Evolutionary conservation across 1,284 basidiomycete genomes (phyloP).

Genomic region (Malassezia dermatis): DNA sequence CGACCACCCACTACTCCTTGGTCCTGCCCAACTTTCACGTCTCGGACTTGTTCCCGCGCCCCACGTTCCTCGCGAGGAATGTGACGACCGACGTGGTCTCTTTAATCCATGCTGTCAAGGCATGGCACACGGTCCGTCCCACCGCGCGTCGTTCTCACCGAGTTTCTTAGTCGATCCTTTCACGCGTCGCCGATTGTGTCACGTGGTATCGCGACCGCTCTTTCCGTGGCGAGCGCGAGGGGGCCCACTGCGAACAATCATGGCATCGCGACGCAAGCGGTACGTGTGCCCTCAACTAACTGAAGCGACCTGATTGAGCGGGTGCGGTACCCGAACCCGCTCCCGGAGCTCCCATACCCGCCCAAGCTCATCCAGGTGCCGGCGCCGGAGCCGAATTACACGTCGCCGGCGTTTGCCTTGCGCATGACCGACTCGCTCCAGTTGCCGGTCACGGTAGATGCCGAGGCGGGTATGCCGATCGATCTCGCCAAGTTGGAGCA

Average conservation of each 20-base stretch:
- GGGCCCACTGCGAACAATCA: slow-evolving; percentile 1
- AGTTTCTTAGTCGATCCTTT: not conserved
- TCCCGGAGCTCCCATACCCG: slow-evolving; percentile 45
- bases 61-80: not conserved
- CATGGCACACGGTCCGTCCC: not conserved
- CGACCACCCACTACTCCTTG: not conserved
- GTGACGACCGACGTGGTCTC: not conserved
- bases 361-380: slow-evolving; percentile 39
- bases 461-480: slow-evolving; percentile 44
- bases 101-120: not conserved
- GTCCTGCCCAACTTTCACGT: not conserved
- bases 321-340: slow-evolving; percentile 44
- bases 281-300: not conserved
- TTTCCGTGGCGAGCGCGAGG: not conserved
- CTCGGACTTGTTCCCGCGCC: not conserved
- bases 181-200: not conserved
- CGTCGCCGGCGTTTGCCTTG: slow-evolving; percentile 34
- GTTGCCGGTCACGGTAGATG: slow-evolving; percentile 39
- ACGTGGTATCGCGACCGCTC: not conserved
- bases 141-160: not conserved
- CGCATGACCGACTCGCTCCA: slow-evolving; percentile 36
- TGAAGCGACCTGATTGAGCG: slow-evolving; percentile 43
- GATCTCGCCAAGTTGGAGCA: slow-evolving; percentile 39
- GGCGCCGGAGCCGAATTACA: slow-evolving; percentile 32
- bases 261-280: slow-evolving; percentile 18